Evolutionary conservation across 139 green algal species (phyloP).

Genomic region (Tetraselmis chui): DNA sequence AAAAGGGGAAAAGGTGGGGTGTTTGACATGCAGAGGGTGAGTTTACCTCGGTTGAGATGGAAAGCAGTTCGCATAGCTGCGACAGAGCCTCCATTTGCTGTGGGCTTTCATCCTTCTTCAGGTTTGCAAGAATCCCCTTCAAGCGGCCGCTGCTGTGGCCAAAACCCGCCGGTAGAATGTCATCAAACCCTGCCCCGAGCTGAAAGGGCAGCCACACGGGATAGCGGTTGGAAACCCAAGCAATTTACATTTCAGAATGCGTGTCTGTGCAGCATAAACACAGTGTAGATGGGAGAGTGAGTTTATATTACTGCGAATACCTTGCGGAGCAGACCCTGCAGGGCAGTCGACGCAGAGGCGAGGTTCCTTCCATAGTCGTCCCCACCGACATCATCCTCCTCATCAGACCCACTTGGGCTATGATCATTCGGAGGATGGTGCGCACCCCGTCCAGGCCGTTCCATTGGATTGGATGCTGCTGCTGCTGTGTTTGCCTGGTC

Average conservation of each 20-base stretch:
- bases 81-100: constrained; percentile 70
- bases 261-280: too few relatives aligned
- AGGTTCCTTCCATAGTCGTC: background rate
- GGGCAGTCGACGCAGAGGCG: constrained; percentile 34
- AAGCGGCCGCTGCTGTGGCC: constrained; percentile 37
- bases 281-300: too few relatives aligned
- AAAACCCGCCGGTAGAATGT: constrained; percentile 43
- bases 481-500: too few relatives aligned
- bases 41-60: constrained; percentile 72
- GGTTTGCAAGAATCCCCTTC: constrained; percentile 36
- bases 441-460: background rate
- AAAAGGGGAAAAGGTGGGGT: too few relatives aligned
- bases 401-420: background rate
- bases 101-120: constrained; percentile 59
- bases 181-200: constrained; percentile 77
- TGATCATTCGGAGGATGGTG: background rate
- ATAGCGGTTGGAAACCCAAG: too few relatives aligned
- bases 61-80: constrained; percentile 86
- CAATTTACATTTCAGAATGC: too few relatives aligned
- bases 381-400: background rate
- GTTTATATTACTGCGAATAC: too few relatives aligned
- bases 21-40: too few relatives aligned
- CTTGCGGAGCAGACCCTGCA: constrained; percentile 77
- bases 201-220: too few relatives aligned
- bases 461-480: background rate